Evolutionary conservation across 2,329 filamentous ascomycete genomes (phyloP).

Genomic region (Talaromyces sp.): DNA sequence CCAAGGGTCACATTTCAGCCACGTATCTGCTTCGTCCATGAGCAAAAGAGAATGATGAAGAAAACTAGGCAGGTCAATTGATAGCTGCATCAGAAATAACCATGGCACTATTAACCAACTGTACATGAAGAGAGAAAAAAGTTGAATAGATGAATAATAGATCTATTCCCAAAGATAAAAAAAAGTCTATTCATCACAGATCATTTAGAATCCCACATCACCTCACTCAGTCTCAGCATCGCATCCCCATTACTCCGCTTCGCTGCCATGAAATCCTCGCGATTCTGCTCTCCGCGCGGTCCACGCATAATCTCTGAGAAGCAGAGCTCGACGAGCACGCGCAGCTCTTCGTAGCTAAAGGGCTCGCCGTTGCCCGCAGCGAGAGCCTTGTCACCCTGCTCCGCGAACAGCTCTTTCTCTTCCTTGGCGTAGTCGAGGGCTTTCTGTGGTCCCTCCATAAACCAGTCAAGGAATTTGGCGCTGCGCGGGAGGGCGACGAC

Average conservation of each 20-base stretch:
- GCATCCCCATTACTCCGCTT: slow-evolving; percentile 41
- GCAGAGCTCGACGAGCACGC: slow-evolving; percentile 40
- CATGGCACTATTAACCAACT: neutral
- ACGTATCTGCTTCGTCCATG: neutral
- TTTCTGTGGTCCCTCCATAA: slow-evolving; percentile 41
- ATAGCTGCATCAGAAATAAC: neutral
- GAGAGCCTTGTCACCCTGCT: slow-evolving; percentile 28
- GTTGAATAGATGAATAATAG: neutral
- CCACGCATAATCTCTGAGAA: slow-evolving; percentile 40
- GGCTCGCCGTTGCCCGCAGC: slow-evolving; percentile 35
- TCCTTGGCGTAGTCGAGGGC: slow-evolving; percentile 40
- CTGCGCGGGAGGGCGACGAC: slow-evolving; percentile 37
- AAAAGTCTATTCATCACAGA: neutral
- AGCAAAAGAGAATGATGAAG: neutral
- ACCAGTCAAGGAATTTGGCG: slow-evolving; percentile 43
- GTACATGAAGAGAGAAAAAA: neutral
- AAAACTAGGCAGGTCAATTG: neutral
- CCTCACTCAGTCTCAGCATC: slow-evolving; percentile 38
- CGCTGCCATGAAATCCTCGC: slow-evolving; percentile 41
- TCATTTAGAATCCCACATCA: slow-evolving; percentile 42
- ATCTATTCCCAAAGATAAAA: neutral
- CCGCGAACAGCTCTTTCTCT: slow-evolving; percentile 35
- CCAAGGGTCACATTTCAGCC: neutral
- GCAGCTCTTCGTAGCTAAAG: slow-evolving; percentile 42
- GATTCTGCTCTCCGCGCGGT: slow-evolving; percentile 33